Base-by-base conservation (phyloP, 75 land plant genomes). In the Pinus taeda region DNA sequence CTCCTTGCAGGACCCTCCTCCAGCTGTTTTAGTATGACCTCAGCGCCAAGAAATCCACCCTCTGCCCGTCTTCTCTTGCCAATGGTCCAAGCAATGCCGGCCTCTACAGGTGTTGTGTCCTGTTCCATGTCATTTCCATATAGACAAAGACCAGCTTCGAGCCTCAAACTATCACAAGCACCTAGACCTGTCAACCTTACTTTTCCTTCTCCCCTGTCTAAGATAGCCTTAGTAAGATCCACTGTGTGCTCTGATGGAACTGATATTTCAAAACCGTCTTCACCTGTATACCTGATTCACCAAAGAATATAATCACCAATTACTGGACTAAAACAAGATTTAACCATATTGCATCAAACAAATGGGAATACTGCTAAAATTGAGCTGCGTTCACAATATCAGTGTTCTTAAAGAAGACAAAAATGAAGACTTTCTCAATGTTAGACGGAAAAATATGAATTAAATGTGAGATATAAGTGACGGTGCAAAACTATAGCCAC, bases 101-200 rank as follows among this genome's bases (percentile, higher is more conserved):
- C 99, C 63, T 96, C 99, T 13, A 96, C 88, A 15, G 97, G 95
- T 0, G 99, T 84, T 62, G 74, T 88, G 76, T 94, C 83, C 57
- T 92, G 91, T 57, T 96, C 93, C 93, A 96, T 86, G 81, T 96
- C 99, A 80, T 94, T 94, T n/a, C 99, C 99, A 77, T 96, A 96
- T 13, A 96, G 77, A 69, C 99, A 96, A 60, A 96, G 84, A 15
- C 99, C 99, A 30, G 99, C 99, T 83, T 96, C 99, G 22, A 96
- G 86, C 17, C 99, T 87, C 30, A 96, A 93, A 84, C 99, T 96
- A 87, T 96, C 99, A 60, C 98, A 79, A 59, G 99, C 99, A 57
- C 99, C 99, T 37, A 96, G 76, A 0, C 99, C 99, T 39, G 98
- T 92, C 81, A 96, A 30, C 58, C 91, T 81, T 42, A 96, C 79